Conservation (phyloP, 768 basidiomycete genomes). For the Mycena leptocephala region DNA sequence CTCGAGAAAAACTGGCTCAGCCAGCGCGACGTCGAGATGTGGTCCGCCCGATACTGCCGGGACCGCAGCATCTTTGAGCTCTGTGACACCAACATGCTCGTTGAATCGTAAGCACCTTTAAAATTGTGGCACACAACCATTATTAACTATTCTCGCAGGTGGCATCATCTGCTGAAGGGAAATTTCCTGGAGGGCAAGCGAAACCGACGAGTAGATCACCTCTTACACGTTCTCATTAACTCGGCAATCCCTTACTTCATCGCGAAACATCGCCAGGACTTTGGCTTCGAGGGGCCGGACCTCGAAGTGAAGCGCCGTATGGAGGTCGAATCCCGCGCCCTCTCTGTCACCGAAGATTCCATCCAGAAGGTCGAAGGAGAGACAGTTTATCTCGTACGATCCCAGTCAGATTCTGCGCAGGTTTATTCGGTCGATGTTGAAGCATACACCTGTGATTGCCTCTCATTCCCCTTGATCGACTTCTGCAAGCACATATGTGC, state of each 20-base stretch:
- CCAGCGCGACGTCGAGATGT: constrained; percentile 24
- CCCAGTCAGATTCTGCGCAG: neutral
- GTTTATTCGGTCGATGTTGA: constrained; percentile 3
- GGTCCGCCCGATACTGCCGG: constrained; percentile 39
- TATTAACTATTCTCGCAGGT: neutral
- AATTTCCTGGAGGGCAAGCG: constrained; percentile 41
- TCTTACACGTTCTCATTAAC: constrained; percentile 37
- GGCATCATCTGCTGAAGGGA: constrained; percentile 45
- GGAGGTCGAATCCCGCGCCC: constrained; percentile 8
- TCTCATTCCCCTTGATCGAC: constrained; percentile 11
- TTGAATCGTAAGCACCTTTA: constrained; percentile 30
- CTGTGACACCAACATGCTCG: constrained; percentile 46
- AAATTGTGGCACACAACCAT: neutral
- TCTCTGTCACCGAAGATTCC: neutral
- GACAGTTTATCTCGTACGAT: neutral
- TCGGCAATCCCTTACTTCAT: constrained; percentile 5
- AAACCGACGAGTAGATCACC: constrained; percentile 40
- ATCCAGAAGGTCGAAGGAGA: neutral
- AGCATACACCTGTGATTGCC: constrained; percentile 1
- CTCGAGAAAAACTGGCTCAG: constrained; percentile 35
- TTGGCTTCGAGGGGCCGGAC: constrained; percentile 13
- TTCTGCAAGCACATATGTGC: constrained; percentile 22
- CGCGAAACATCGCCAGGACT: constrained; percentile 6
- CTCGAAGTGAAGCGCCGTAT: constrained; percentile 8
- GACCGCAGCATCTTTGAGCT: constrained; percentile 26